These are phyloP conservation scores for Gossypium ekmanianum DNA, from an alignment of 345 rosid genomes.

Conservation along the genomic window DNA sequence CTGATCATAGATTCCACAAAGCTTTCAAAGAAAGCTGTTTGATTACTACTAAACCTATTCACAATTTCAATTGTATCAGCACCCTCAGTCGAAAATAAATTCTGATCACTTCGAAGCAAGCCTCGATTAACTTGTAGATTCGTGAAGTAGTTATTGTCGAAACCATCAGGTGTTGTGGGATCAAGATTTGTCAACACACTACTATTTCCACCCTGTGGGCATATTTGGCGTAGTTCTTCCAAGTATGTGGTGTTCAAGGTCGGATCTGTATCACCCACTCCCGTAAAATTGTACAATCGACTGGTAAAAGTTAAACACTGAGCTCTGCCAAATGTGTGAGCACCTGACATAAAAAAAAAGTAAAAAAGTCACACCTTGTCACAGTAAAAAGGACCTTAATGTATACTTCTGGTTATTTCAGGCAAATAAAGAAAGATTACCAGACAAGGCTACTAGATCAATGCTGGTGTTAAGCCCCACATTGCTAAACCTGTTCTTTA, in stretches of 20 bases:
- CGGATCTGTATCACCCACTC: conserved; percentile 43
- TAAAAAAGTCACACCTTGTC: neutral
- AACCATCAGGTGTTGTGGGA: conserved; percentile 41
- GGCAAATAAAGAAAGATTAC: conserved; percentile 13
- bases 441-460: conserved; percentile 39
- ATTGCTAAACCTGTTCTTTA: conserved; percentile 16
- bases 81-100: conserved; percentile 45
- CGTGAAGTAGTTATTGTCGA: conserved; percentile 49
- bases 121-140: conserved; percentile 43
- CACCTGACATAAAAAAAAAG: conserved; percentile 31
- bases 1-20: conserved; percentile 54
- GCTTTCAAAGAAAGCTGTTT: conserved; percentile 48
- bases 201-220: conserved; percentile 46
- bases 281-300: conserved; percentile 47
- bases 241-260: conserved; percentile 42
- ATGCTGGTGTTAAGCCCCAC: conserved; percentile 28
- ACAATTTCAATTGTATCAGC: conserved; percentile 43
- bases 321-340: conserved; percentile 64
- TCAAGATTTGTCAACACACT: conserved; percentile 40
- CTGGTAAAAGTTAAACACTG: conserved; percentile 30
- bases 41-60: conserved; percentile 32
- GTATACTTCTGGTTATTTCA: no score
- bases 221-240: conserved; percentile 34
- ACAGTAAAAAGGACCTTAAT: no score
- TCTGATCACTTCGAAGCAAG: conserved; percentile 59